Base-by-base conservation (phyloP, 495 filamentous ascomycete genomes). In the Penicillium angulare region DNA sequence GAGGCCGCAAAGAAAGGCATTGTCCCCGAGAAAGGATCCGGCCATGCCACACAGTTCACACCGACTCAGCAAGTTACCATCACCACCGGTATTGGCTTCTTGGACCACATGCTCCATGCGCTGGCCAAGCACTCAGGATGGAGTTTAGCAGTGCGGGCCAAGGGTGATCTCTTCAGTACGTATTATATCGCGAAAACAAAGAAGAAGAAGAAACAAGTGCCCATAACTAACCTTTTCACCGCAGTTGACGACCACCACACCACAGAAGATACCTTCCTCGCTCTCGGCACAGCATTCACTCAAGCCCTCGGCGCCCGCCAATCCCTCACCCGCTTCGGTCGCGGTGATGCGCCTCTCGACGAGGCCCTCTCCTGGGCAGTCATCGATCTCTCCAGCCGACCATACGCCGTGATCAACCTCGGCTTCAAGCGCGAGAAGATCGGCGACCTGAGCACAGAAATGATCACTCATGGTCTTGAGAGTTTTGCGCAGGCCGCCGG, bases 201-300 rank as follows among this genome's bases (percentile, higher is more conserved):
- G n/a, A n/a, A n/a, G n/a, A n/a, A n/a, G n/a, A n/a, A n/a, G n/a
- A 10, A 15, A 17, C 13, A 5, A 3, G 5, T 41, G 7, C 10
- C n/a, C n/a, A 15, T 17, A 16, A 2, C 43, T 31, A 36, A 42
- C 23, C 7, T 17, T n/a, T 5, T 13, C 4, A n/a, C n/a, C n/a
- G n/a, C 38, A 95, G 92, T 98, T 73, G 93, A 98, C 75, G 93
- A 97, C 79, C 93, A 98, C 75, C 93, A 98, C 78, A 96, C 92
- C 5, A 85, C 92, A 49, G 93, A 98, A 83, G 93, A 98, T 74
- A 87, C 87, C 45, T 93, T 89, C 77, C 84, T 98, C 55, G 89
- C 90, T 16, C 85, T 98, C 38, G 93, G 93, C 33, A 72, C 75
- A 44, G 91, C 92, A 26, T 95, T 97, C 75, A 85, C 85, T 41